Percentiles rank a stretch among this genome's conserved stretches.
phyloP scores from a whole-genome alignment of 2,329 filamentous ascomycete genomes.

The Pyrenochaeta sp. region DNA sequence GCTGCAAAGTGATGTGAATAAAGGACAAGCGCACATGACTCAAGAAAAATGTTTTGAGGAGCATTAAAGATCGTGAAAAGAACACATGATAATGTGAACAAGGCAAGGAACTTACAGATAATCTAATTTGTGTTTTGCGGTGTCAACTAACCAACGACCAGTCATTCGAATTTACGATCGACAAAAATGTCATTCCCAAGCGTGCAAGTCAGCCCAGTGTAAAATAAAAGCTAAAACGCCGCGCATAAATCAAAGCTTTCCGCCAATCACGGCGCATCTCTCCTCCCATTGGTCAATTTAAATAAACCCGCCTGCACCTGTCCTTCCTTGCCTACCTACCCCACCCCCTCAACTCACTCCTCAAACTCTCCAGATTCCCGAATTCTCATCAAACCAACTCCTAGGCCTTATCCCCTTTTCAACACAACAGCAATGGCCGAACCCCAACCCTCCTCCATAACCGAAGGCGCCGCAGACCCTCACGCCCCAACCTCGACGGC shows the following conservation, averaged over 20 bases:
- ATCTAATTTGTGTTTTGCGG: no score
- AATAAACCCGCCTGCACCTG: background rate
- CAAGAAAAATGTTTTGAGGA: conserved; percentile 10
- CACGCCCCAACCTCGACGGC: conserved; percentile 63
- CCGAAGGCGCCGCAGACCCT: conserved; percentile 66
- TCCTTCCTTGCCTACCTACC: conserved; percentile 4
- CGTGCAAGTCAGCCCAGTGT: background rate
- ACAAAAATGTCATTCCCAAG: background rate
- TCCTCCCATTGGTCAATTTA: conserved; percentile 26
- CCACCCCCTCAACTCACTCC: conserved; percentile 10
- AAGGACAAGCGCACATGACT: conserved; percentile 32
- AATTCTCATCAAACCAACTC: conserved; percentile 8
- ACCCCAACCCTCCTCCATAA: conserved; percentile 65
- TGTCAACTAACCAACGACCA: background rate
- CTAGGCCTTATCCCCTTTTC: background rate
- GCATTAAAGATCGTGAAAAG: conserved; percentile 11
- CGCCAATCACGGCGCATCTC: conserved; percentile 22
- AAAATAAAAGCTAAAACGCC: background rate
- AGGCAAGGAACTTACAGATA: background rate
- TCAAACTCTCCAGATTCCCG: background rate
- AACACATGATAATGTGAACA: background rate
- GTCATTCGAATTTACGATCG: background rate
- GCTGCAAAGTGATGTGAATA: conserved; percentile 29
- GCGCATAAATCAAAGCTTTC: conserved; percentile 1
- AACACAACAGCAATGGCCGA: conserved; percentile 62